Base-by-base conservation (phyloP, 1,284 basidiomycete genomes). In the Leccinum pachyderme region DNA sequence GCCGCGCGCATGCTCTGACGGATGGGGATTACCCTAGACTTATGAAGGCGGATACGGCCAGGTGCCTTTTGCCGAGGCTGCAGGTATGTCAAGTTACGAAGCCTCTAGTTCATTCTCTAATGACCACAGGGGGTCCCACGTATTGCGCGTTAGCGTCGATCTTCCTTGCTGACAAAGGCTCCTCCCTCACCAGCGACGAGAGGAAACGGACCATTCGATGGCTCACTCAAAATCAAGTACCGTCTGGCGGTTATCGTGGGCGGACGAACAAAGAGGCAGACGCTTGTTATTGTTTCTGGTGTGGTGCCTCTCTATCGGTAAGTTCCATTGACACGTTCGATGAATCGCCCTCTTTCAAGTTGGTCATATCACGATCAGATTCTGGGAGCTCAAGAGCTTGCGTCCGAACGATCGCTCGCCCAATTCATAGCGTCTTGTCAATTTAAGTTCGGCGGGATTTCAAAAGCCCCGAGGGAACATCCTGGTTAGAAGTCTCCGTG, bases 251-350 rank as follows among this genome's bases (percentile, higher is more conserved):
- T 1, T 95, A 95, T 67, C 78, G 87, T 62, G 94, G 94, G 1
- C 81, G 94, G 12, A 93, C 92, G 2, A 87, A 85, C 56, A 98
- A 98, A 72, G 77, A 81, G 5, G 83, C 88, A 11, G 94, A 98
- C 64, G 91, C 93, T 1, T 98, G 94, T 70, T 98, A 98, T 72
- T 92, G 90, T 61, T 97, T 96, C 71, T 98, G 94, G 95, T 91
- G 90, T 62, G 88, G 90, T 2, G 93, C 86, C 5, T 80, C 89
- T 1, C 70, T 96, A 7, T 74, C 81, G 62, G 92, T 93, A 60
- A 59, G 80, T 70, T 49, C 47, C 4, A 2, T 25, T 15, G 8
- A 12, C 22, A 28, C 31, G 24, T 45, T 43, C 22, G 13, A 11
- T 39, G n/a, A 39, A 39, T 39, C 9, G 1, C 18, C 9, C 13